phyloP scores from a whole-genome alignment of 768 basidiomycete genomes.

The Boletus rex-veris region DNA sequence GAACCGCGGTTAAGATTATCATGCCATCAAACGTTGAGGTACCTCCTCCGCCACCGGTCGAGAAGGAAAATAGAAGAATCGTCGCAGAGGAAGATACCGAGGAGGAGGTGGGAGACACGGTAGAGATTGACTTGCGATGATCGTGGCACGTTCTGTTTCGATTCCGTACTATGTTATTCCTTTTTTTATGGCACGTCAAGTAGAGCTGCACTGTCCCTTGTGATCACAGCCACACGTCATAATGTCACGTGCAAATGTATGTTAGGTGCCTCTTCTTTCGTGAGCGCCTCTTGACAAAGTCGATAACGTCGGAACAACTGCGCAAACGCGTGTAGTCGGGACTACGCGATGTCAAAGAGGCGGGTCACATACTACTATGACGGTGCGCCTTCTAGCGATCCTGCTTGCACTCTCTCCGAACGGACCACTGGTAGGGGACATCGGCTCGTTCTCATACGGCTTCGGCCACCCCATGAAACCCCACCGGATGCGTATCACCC shows the following conservation, averaged over 20 bases:
- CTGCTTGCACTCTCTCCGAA: background rate
- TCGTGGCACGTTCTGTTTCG: background rate
- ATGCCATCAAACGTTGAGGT: conserved; percentile 69
- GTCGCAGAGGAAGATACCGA: conserved; percentile 54
- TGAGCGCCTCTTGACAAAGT: background rate
- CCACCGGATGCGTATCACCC: conserved; percentile 89
- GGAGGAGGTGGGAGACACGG: conserved; percentile 77
- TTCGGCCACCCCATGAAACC: conserved; percentile 95
- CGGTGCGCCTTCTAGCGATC: conserved; percentile 37
- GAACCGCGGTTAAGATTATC: conserved; percentile 35
- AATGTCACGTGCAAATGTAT: conserved; percentile 13
- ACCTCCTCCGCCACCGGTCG: conserved; percentile 74
- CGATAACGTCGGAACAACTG: background rate
- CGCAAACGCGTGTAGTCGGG: background rate
- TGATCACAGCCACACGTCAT: conserved; percentile 5
- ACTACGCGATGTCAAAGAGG: conserved; percentile 56
- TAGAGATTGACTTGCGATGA: conserved; percentile 58
- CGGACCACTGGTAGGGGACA: conserved; percentile 48
- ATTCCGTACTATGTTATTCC: conserved; percentile 5
- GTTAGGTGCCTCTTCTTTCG: too few relatives aligned
- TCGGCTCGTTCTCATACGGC: conserved; percentile 78
- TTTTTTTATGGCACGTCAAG: background rate
- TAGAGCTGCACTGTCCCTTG: background rate
- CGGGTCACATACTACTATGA: conserved; percentile 83
- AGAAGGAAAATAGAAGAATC: conserved; percentile 56